Evolutionary conservation across 305 asterid genomes (phyloP).

Genomic region (Stenogyne calaminthoides): DNA sequence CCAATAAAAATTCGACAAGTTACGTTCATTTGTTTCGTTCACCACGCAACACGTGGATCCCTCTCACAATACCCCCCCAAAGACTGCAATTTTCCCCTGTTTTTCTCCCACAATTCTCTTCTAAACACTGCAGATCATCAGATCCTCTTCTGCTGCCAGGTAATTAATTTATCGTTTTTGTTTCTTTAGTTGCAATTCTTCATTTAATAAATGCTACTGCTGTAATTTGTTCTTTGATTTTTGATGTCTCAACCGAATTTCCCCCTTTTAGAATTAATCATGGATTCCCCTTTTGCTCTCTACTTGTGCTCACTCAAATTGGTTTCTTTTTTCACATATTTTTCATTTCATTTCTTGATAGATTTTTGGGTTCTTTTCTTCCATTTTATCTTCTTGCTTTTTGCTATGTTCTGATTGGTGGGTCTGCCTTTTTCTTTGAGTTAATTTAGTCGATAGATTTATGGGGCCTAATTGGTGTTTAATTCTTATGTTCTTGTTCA

Average conservation of each 20-base stretch:
- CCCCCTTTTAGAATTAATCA: slow-evolving; percentile 25
- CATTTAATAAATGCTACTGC: slow-evolving; percentile 14
- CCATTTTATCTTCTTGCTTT: not conserved
- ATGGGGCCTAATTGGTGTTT: slow-evolving; percentile 3
- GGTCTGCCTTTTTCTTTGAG: slow-evolving; percentile 1
- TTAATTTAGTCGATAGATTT: slow-evolving; percentile 12
- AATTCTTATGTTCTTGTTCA: slow-evolving; percentile 5
- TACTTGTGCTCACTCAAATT: slow-evolving; percentile 19
- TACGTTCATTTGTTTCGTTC: slow-evolving; percentile 20
- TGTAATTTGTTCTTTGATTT: not conserved
- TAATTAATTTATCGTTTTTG: slow-evolving; percentile 22
- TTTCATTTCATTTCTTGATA: slow-evolving; percentile 4
- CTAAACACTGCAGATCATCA: slow-evolving; percentile 33
- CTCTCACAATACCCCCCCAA: slow-evolving; percentile 25
- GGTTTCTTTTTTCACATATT: not conserved
- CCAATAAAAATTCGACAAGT: slow-evolving; percentile 11
- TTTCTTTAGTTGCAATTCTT: slow-evolving; percentile 1
- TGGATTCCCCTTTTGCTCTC: slow-evolving; percentile 23
- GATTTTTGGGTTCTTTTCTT: not conserved
- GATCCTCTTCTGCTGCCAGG: slow-evolving; percentile 45
- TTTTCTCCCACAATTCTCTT: slow-evolving; percentile 21
- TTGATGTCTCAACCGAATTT: not conserved
- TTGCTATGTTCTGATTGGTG: too few relatives aligned
- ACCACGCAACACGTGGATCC: slow-evolving; percentile 44
- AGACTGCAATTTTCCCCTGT: slow-evolving; percentile 26